A percentile compares a stretch with the other conserved stretches of the same genome.
phyloP scores from a whole-genome alignment of 176 grass and related monocot genomes.

The Saccharum officinarum region DNA sequence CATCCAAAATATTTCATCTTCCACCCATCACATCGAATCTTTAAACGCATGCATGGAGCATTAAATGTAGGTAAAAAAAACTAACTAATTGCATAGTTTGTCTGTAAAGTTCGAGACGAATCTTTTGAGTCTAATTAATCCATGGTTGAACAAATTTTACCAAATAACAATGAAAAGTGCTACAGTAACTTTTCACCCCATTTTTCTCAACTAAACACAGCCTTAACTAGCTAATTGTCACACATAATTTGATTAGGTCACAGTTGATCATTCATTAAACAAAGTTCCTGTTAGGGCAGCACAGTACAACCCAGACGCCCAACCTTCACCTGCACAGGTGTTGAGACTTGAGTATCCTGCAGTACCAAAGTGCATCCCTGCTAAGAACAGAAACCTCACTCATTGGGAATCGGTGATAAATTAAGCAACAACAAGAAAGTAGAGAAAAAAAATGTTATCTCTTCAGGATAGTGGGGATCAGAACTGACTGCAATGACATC shows the following conservation, averaged over 20 bases:
- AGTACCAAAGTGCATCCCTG: not conserved
- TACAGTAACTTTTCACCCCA: no score
- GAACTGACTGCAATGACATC: constrained; percentile 23
- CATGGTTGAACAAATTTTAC: no score
- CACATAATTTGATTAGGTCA: constrained; percentile 4
- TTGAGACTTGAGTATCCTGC: constrained; percentile 4
- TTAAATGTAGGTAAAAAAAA: no score
- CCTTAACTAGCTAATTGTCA: constrained; percentile 23
- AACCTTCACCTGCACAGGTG: constrained; percentile 36
- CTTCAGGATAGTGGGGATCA: constrained; percentile 31
- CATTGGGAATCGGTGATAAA: not conserved
- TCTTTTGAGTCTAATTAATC: no score
- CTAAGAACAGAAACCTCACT: constrained; percentile 17
- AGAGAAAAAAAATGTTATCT: constrained; percentile 38
- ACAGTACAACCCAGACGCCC: not conserved
- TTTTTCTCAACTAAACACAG: no score
- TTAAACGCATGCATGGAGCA: no score
- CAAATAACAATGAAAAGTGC: no score
- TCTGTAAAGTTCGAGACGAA: no score
- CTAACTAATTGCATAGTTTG: no score
- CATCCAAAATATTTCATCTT: no score
- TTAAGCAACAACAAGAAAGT: not conserved
- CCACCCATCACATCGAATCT: no score
- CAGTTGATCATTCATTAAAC: not conserved
- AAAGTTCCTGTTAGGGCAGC: constrained; percentile 21